Base-by-base conservation (phyloP, 441 rosid genomes). In the Mallotus japonicus region DNA sequence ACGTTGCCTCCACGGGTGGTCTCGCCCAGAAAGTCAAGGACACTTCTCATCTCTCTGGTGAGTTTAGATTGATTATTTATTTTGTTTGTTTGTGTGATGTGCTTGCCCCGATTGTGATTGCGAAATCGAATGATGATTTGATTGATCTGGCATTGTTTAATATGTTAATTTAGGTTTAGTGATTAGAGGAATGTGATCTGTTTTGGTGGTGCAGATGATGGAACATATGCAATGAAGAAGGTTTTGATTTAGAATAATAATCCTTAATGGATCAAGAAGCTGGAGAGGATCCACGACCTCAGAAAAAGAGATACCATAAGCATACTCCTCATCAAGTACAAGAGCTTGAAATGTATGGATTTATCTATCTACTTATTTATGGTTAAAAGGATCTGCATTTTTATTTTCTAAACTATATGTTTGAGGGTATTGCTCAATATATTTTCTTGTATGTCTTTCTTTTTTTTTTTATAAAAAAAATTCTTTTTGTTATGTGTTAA, bases 171-270 rank as follows among this genome's bases (percentile, higher is more conserved):
- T 28, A 28, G 53, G 15, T 15, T 42, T 63, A 22, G 44, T 47
- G 16, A 0, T 20, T 32, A 24, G 42, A 55, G 66, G 59, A 67
- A 34, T 56, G 17, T 55, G 50, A 40, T 6, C 16, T 53, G 57
- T 15, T 53, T 14, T 76, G 44, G 54, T 6, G 19, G 63, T 79
- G 86, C 81, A 96, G 98, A 80, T 75, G 97, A 92, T 88, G 97
- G 98, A 70, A 92, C 92, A 60, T 96, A 93, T 67, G 98, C 98
- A 28, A 87, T 96, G 93, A 96, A 96, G 91, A 96, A 96, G 83
- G 97, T 96, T 71, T 89, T 96, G 57, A 89, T 96, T 79, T 98
- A 96, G 83, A 96, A 83, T 73, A 82, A 78, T 79, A n/a, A n/a
- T n/a, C n/a, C n/a, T n/a, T n/a, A n/a, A n/a, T n/a, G n/a, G 93